These are phyloP conservation scores for Pythium volutum DNA, from an alignment of 352 stramenopile species.

Conservation along the genomic window DNA sequence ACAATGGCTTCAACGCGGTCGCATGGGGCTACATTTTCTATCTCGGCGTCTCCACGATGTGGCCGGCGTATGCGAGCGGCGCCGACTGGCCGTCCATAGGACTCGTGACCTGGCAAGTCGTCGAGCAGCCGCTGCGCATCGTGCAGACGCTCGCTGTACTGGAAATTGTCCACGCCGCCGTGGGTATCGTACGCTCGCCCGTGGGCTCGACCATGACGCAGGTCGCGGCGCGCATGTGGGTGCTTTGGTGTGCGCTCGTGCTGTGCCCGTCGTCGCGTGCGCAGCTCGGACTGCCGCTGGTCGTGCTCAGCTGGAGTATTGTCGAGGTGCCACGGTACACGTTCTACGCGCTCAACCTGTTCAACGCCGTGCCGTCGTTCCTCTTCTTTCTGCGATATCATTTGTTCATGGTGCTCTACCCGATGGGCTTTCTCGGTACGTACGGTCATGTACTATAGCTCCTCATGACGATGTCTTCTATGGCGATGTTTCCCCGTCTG, in stretches of 20 bases:
- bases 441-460: neutral
- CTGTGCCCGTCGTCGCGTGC: conserved; percentile 82
- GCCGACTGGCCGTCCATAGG: conserved; percentile 48
- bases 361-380: conserved; percentile 89
- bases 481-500: too few species aligned
- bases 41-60: conserved; percentile 47
- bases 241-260: conserved; percentile 46
- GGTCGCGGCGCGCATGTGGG: conserved; percentile 81
- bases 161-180: conserved; percentile 94
- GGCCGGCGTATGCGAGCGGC: conserved; percentile 33
- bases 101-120: conserved; percentile 42
- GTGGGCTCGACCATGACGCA: conserved; percentile 92
- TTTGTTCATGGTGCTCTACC: conserved; percentile 98
- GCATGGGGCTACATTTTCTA: conserved; percentile 66
- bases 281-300: conserved; percentile 82
- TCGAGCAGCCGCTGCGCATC: conserved; percentile 55
- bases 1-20: conserved; percentile 18
- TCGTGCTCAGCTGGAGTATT: conserved; percentile 84
- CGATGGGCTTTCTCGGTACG: conserved; percentile 89
- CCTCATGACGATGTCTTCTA: neutral
- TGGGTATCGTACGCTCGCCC: conserved; percentile 94
- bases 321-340: conserved; percentile 95
- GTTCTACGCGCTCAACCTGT: conserved; percentile 96
- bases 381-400: conserved; percentile 98
- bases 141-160: conserved; percentile 94